These are phyloP conservation scores for Fusarium mundagurra DNA, from an alignment of 2,329 filamentous ascomycete genomes.

Conservation along the genomic window DNA sequence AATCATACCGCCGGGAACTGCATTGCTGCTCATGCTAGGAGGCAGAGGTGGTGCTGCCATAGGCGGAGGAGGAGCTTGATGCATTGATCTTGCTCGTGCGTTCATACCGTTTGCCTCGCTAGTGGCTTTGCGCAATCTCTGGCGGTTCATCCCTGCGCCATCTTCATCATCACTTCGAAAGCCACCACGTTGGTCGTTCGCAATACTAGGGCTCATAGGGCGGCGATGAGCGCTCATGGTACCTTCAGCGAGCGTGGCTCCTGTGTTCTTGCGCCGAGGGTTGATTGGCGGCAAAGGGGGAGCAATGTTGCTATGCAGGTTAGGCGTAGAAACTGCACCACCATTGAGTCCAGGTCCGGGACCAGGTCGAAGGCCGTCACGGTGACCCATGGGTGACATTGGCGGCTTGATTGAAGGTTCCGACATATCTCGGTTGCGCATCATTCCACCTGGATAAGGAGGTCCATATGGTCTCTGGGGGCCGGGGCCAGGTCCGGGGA, in stretches of 20 bases:
- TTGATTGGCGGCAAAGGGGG: conserved; percentile 69
- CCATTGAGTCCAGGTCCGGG: conserved; percentile 48
- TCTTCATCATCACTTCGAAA: conserved; percentile 55
- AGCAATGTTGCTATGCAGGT: conserved; percentile 49
- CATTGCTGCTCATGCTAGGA: conserved; percentile 43
- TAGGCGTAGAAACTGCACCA: conserved; percentile 49
- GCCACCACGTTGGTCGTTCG: conserved; percentile 44
- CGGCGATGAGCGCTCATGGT: conserved; percentile 27
- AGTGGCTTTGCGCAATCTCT: conserved; percentile 55
- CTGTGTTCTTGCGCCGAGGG: conserved; percentile 61
- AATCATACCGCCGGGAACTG: conserved; percentile 58
- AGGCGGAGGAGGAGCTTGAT: conserved; percentile 41
- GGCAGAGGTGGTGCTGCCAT: conserved; percentile 43
- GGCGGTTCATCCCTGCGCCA: conserved; percentile 47
- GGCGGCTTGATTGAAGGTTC: conserved; percentile 61
- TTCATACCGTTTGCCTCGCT: conserved; percentile 53
- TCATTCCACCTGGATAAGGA: conserved; percentile 41
- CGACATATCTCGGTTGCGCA: conserved; percentile 60
- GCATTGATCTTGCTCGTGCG: conserved; percentile 41
- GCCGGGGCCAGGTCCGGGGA: conserved; percentile 16
- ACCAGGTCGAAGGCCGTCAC: conserved; percentile 50
- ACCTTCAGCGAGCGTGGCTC: conserved; percentile 46
- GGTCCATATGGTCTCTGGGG: conserved; percentile 24
- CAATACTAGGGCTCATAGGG: conserved; percentile 34
- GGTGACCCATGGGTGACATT: conserved; percentile 55